Evolutionary conservation across 768 basidiomycete genomes (phyloP).

Genomic region (Fistulinella prunicolor): DNA sequence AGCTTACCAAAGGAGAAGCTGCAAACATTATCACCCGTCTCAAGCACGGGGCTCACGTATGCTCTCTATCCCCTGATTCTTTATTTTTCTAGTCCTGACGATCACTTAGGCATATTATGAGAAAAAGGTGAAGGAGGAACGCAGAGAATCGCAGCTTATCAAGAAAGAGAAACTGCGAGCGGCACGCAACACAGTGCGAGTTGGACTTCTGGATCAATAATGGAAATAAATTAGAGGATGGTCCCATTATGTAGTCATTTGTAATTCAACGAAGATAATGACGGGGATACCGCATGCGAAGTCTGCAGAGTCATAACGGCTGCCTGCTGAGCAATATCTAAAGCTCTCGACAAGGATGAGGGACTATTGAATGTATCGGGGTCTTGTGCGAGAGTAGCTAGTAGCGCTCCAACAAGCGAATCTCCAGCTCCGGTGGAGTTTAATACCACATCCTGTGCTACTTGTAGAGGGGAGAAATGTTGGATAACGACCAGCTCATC

Average conservation of each 20-base stretch:
- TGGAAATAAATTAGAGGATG: slow-evolving; percentile 3
- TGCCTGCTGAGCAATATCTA: slow-evolving; percentile 62
- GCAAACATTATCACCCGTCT: slow-evolving; percentile 75
- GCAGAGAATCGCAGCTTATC: slow-evolving; percentile 32
- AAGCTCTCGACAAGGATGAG: slow-evolving; percentile 38
- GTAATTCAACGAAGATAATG: slow-evolving; percentile 38
- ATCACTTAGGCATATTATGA: slow-evolving; percentile 49
- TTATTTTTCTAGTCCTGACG: neutral
- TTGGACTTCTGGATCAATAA: slow-evolving; percentile 48
- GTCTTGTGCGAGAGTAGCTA: slow-evolving; percentile 58
- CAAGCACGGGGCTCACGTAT: slow-evolving; percentile 72
- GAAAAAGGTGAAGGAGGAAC: slow-evolving; percentile 44
- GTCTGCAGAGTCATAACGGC: slow-evolving; percentile 59
- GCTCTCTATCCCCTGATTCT: slow-evolving; percentile 3
- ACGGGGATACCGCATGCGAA: slow-evolving; percentile 62
- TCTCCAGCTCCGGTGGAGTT: slow-evolving; percentile 95
- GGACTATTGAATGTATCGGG: slow-evolving; percentile 48
- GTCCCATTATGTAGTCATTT: neutral
- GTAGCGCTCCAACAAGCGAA: slow-evolving; percentile 78
- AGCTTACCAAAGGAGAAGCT: slow-evolving; percentile 74
- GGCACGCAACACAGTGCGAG: slow-evolving; percentile 54
- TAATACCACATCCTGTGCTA: slow-evolving; percentile 38
- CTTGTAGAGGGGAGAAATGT: slow-evolving; percentile 63
- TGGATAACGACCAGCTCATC: slow-evolving; percentile 58
- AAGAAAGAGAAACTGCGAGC: slow-evolving; percentile 51